phyloP scores from a whole-genome alignment of 352 stramenopile genomes.

The Globisporangium paroecandrum region DNA sequence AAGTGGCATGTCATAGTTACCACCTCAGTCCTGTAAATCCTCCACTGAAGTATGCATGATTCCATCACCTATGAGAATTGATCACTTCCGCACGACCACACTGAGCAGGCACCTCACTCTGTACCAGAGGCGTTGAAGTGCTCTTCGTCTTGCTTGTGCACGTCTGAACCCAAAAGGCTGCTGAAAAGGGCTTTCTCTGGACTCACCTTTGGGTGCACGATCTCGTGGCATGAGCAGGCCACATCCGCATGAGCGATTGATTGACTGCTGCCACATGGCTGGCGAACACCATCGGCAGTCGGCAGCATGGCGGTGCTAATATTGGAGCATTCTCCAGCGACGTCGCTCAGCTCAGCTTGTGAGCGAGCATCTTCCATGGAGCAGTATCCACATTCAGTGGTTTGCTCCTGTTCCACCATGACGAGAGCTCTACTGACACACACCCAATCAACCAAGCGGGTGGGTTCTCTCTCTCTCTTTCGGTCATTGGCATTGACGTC shows the following conservation, averaged over 20 bases:
- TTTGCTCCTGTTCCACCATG: background rate
- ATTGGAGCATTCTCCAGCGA: background rate
- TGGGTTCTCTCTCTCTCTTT: background rate
- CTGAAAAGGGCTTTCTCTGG: slow-evolving; percentile 1
- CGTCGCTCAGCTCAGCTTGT: background rate
- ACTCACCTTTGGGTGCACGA: background rate
- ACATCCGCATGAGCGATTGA: background rate
- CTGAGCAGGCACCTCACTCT: too few species aligned
- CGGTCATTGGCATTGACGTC: background rate
- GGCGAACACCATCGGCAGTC: too few species aligned
- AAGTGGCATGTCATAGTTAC: too few species aligned
- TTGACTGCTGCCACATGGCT: background rate
- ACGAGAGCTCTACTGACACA: background rate
- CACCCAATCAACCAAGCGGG: background rate
- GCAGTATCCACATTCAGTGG: background rate
- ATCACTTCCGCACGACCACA: too few species aligned
- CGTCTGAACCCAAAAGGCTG: background rate
- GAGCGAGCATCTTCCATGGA: background rate
- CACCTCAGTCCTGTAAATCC: too few species aligned
- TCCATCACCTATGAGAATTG: too few species aligned
- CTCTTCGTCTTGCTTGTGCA: background rate
- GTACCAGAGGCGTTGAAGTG: background rate
- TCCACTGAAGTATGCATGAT: too few species aligned
- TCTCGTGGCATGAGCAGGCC: background rate
- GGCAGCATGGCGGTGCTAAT: too few species aligned